phyloP scores from a whole-genome alignment of 495 filamentous ascomycete species.

The Penicillium canescens region DNA sequence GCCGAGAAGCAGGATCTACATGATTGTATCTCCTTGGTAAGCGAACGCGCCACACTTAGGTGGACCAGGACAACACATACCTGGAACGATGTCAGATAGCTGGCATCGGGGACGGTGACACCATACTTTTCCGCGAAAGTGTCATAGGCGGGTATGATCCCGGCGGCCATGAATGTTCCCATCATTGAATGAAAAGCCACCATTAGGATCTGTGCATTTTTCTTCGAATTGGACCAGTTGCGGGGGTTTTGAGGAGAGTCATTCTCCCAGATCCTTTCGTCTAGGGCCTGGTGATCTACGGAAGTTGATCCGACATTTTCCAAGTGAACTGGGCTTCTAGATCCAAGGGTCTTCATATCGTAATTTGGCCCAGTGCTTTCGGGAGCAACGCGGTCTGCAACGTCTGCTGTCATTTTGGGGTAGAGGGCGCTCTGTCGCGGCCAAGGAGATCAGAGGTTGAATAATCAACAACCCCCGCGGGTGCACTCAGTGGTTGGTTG shows the following conservation, averaged over 20 bases:
- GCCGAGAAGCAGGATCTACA: constrained; percentile 33
- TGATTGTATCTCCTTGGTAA: not conserved
- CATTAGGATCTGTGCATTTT: constrained; percentile 35
- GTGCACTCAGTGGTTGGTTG: no score
- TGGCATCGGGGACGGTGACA: constrained; percentile 26
- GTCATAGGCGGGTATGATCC: constrained; percentile 34
- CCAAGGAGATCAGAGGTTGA: no score
- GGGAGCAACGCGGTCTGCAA: not conserved
- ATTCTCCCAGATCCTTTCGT: not conserved
- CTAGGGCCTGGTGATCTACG: not conserved
- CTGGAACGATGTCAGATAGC: constrained; percentile 34
- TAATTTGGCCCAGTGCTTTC: not conserved
- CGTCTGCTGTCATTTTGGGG: not conserved
- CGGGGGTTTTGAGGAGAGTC: constrained; percentile 20
- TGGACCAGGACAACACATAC: constrained; percentile 8
- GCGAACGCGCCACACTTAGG: not conserved
- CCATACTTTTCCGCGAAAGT: constrained; percentile 24
- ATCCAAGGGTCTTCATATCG: constrained; percentile 8
- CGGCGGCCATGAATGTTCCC: constrained; percentile 35
- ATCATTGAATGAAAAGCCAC: constrained; percentile 38
- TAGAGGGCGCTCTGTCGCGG: no score
- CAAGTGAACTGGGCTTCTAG: constrained; percentile 16
- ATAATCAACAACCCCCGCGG: no score
- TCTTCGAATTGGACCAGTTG: constrained; percentile 34
- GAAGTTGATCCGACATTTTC: constrained; percentile 10